Conservation (phyloP, 495 filamentous ascomycete genomes). For the Diplogelasinospora grovesii region DNA sequence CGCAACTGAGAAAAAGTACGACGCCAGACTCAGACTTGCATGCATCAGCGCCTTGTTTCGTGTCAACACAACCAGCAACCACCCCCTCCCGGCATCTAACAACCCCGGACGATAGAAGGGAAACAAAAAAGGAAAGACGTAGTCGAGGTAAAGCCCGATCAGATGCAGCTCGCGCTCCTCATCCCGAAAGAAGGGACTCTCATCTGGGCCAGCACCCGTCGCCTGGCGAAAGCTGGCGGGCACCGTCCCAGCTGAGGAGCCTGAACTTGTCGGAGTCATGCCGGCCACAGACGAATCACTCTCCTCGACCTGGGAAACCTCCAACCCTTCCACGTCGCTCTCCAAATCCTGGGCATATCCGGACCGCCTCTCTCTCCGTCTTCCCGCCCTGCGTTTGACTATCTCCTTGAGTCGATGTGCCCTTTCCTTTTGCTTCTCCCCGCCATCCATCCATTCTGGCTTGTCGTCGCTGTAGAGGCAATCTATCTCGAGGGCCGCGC, state of each 20-base stretch:
- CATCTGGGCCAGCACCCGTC: background rate
- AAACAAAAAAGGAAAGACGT: constrained; percentile 47
- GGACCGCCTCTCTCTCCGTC: constrained; percentile 32
- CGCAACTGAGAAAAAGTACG: constrained; percentile 42
- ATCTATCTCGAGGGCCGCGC: constrained; percentile 39
- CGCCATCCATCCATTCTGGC: constrained; percentile 54
- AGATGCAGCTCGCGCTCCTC: constrained; percentile 19
- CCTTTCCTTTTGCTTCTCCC: constrained; percentile 40
- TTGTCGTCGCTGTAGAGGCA: constrained; percentile 42
- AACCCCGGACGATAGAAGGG: constrained; percentile 47
- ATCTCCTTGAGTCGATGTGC: constrained; percentile 43
- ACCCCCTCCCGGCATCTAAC: constrained; percentile 41
- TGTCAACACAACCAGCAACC: constrained; percentile 47
- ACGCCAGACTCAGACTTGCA: constrained; percentile 38
- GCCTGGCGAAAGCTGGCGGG: background rate
- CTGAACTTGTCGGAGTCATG: background rate
- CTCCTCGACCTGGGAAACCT: constrained; percentile 7
- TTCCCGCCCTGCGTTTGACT: constrained; percentile 41
- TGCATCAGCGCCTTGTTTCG: constrained; percentile 43
- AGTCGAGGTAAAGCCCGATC: constrained; percentile 47
- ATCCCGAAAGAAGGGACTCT: too few species aligned
- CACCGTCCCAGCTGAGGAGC: background rate
- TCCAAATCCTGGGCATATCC: constrained; percentile 26
- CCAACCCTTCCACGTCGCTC: constrained; percentile 33
- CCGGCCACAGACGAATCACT: background rate